These are phyloP conservation scores for Phascolomyces articulosus DNA, from an alignment of 371 early-diverging fungal genomes.

Conservation along the genomic window DNA sequence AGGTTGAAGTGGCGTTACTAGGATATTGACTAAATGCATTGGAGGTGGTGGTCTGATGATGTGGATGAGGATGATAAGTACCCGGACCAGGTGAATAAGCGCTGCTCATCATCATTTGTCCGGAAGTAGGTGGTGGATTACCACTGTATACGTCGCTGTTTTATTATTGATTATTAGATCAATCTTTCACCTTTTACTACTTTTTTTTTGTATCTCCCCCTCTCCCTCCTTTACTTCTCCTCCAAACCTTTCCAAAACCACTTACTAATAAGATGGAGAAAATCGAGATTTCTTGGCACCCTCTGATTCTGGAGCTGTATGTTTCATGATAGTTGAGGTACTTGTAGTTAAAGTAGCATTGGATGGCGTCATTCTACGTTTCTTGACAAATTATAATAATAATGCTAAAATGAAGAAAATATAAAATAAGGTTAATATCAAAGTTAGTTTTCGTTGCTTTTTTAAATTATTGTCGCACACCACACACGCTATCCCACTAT, in stretches of 20 bases:
- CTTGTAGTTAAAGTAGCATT: conserved; percentile 20
- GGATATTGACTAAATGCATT: conserved; percentile 3
- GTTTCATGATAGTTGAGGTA: conserved; percentile 19
- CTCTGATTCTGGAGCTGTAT: conserved; percentile 19
- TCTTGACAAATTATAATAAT: not conserved
- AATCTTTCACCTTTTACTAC: no score
- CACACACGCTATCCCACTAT: no score
- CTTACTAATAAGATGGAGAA: conserved; percentile 24
- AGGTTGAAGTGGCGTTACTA: not conserved
- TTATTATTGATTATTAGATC: not conserved
- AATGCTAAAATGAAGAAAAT: not conserved
- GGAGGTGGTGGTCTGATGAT: conserved; percentile 2
- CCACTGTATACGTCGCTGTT: conserved; percentile 27
- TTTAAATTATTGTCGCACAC: not conserved
- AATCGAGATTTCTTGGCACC: conserved; percentile 19
- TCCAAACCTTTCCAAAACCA: not conserved
- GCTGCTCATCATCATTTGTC: conserved; percentile 29
- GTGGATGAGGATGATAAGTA: not conserved
- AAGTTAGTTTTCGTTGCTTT: not conserved
- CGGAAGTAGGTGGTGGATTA: conserved; percentile 12
- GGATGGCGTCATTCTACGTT: conserved; percentile 24
- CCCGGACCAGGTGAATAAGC: conserved; percentile 21
- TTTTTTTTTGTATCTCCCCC: not conserved
- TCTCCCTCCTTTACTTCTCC: not conserved
- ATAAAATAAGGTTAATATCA: no score